Percentiles rank a stretch among this genome's conserved stretches.
phyloP scores from a whole-genome alignment of 208 protist species.

The Trypanosoma conorhini region DNA sequence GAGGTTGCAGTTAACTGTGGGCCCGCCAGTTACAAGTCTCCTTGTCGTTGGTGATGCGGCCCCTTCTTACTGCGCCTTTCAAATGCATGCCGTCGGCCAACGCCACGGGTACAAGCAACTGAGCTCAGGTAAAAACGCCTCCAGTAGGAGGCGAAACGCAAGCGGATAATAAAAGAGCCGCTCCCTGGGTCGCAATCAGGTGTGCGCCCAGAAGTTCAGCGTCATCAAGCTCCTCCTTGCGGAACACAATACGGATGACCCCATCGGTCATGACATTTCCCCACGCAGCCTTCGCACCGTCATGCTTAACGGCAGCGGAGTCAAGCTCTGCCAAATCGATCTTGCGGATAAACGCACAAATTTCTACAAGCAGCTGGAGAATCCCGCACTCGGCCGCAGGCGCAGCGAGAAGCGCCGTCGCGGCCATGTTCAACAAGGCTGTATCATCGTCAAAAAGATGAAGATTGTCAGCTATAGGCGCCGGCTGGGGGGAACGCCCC shows the following conservation, averaged over 20 bases:
- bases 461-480: constrained; percentile 5
- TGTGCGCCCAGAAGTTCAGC: constrained; percentile 21
- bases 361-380: constrained; percentile 39
- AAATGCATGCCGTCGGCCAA: not conserved
- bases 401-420: constrained; percentile 31
- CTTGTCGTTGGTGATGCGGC: not conserved
- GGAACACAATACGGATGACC: constrained; percentile 23
- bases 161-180: constrained; percentile 3
- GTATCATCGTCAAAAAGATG: constrained; percentile 15
- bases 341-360: constrained; percentile 38
- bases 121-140: not conserved
- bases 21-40: not conserved
- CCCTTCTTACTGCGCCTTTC: too few relatives aligned
- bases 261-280: constrained; percentile 13
- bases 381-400: constrained; percentile 34
- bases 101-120: not conserved
- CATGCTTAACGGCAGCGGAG: constrained; percentile 3
- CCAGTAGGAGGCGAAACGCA: not conserved
- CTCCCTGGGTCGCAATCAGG: constrained; percentile 22
- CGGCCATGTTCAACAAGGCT: constrained; percentile 26
- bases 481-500: constrained; percentile 3
- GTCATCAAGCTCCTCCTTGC: constrained; percentile 2
- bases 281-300: constrained; percentile 6
- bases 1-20: not conserved
- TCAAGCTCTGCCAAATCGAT: constrained; percentile 31